A percentile compares a stretch with the other conserved stretches of the same genome.
These are phyloP conservation scores for Cryptococcus neoformans DNA, from an alignment of 1,284 basidiomycete genomes.

Conservation along the genomic window DNA sequence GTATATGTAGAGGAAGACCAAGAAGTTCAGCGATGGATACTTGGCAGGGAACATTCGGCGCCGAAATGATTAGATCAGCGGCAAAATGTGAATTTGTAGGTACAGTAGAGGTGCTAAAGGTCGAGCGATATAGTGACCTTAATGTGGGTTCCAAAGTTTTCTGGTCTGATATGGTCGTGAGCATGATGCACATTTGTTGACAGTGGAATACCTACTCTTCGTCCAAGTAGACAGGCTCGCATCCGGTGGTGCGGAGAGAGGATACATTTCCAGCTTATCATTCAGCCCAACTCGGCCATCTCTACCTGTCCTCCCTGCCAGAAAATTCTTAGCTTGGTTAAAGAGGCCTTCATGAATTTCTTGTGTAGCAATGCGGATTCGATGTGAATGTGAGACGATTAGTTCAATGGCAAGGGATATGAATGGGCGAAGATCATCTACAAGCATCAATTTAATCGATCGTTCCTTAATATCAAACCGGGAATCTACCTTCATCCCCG, in stretches of 20 bases:
- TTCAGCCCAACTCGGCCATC: constrained; percentile 51
- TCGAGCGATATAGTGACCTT: too few relatives aligned
- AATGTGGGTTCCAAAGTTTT: constrained; percentile 42
- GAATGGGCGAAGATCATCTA: constrained; percentile 69
- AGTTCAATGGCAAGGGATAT: constrained; percentile 61
- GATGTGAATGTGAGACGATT: constrained; percentile 56
- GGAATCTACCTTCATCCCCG: constrained; percentile 58
- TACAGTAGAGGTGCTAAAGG: constrained; percentile 53
- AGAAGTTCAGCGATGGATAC: constrained; percentile 63
- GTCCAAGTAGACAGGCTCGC: constrained; percentile 35
- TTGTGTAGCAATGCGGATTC: constrained; percentile 65
- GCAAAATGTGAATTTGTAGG: constrained; percentile 58
- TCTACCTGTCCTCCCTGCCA: constrained; percentile 55
- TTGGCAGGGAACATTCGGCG: constrained; percentile 64
- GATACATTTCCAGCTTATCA: constrained; percentile 37
- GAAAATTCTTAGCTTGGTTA: constrained; percentile 51
- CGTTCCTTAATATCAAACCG: neutral
- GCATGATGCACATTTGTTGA: constrained; percentile 32
- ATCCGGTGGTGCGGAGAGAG: constrained; percentile 22
- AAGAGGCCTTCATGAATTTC: constrained; percentile 62
- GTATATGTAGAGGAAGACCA: constrained; percentile 59
- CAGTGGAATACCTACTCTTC: constrained; percentile 29
- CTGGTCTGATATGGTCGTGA: constrained; percentile 43
- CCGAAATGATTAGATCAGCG: constrained; percentile 63
- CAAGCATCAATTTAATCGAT: neutral